These are phyloP conservation scores for Nigrospora oryzae DNA, from an alignment of 2,329 filamentous ascomycete species.

Conservation along the genomic window DNA sequence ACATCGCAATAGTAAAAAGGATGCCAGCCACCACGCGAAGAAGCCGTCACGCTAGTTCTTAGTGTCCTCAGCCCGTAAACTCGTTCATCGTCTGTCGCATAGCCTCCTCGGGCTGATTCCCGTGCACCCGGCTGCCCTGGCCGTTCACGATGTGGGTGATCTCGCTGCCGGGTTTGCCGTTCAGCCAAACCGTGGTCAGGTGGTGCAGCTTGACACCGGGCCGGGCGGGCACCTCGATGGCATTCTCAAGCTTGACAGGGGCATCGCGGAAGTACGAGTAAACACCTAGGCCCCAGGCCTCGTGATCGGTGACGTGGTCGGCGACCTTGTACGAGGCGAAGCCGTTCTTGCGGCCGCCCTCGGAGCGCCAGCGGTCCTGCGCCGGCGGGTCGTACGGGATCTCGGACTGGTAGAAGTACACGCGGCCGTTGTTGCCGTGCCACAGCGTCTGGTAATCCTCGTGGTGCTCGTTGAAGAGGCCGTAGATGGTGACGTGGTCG, in stretches of 20 bases:
- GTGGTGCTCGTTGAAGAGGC: conserved; percentile 24
- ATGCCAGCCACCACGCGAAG: too few species aligned
- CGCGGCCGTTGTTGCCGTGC: conserved; percentile 18
- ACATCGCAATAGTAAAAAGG: too few species aligned
- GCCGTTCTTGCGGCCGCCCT: conserved; percentile 15
- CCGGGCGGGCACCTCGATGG: conserved; percentile 17
- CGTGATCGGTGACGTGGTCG: conserved; percentile 16
- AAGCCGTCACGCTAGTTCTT: too few species aligned
- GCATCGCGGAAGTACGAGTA: conserved; percentile 25
- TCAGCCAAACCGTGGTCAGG: conserved; percentile 22
- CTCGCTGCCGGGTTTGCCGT: conserved; percentile 18
- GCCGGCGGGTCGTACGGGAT: conserved; percentile 22
- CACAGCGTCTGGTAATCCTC: conserved; percentile 23
- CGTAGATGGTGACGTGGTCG: conserved; percentile 19
- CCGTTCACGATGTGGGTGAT: conserved; percentile 22
- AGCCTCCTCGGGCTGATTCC: conserved; percentile 17
- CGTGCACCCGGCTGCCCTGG: conserved; percentile 16
- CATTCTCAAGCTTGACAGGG: conserved; percentile 21
- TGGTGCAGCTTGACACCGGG: conserved; percentile 18
- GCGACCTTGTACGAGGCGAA: conserved; percentile 24
- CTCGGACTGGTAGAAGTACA: conserved; percentile 26
- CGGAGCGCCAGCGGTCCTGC: conserved; percentile 18
- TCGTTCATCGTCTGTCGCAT: conserved; percentile 16
- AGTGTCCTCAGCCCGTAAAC: not conserved
- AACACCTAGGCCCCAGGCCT: conserved; percentile 23